Conservation (phyloP, 441 rosid genomes). For the Gossypium lobatum region DNA sequence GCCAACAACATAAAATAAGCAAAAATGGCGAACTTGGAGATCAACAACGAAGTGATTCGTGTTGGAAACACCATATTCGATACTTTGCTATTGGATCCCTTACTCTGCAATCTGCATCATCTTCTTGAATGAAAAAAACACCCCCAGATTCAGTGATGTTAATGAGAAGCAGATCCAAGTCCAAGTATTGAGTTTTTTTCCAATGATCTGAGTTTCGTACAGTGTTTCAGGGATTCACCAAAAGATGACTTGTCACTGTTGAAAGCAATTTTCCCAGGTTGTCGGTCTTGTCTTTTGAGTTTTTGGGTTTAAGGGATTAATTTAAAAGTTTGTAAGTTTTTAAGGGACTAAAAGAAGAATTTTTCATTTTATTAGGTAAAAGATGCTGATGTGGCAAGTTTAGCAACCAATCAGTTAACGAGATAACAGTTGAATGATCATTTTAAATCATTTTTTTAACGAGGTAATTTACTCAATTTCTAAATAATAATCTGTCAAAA, state of each 20-base stretch:
- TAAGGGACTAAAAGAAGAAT: too few species aligned
- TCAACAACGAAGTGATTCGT: constrained; percentile 46
- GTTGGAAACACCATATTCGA: constrained; percentile 34
- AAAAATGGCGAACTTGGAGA: constrained; percentile 66
- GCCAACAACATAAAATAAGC: constrained; percentile 82
- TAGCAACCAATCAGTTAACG: too few species aligned
- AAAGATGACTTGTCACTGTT: not conserved
- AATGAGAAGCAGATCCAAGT: not conserved
- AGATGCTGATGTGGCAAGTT: too few species aligned
- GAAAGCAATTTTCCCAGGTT: not conserved
- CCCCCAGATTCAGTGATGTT: not conserved
- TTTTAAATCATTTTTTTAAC: too few species aligned
- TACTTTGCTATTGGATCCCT: constrained; percentile 45
- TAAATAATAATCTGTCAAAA: too few species aligned
- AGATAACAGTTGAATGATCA: too few species aligned
- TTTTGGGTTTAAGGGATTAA: not conserved
- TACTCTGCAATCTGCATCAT: constrained; percentile 35
- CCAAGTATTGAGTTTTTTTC: not conserved
- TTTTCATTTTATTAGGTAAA: too few species aligned
- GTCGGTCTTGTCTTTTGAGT: not conserved
- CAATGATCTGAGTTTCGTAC: not conserved
- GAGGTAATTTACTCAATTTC: too few species aligned
- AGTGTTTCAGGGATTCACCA: not conserved
- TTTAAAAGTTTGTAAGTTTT: too few species aligned
- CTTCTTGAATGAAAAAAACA: not conserved